Base-by-base conservation (phyloP, 192 early-diverging fungal species). In the Podila minutissima region DNA sequence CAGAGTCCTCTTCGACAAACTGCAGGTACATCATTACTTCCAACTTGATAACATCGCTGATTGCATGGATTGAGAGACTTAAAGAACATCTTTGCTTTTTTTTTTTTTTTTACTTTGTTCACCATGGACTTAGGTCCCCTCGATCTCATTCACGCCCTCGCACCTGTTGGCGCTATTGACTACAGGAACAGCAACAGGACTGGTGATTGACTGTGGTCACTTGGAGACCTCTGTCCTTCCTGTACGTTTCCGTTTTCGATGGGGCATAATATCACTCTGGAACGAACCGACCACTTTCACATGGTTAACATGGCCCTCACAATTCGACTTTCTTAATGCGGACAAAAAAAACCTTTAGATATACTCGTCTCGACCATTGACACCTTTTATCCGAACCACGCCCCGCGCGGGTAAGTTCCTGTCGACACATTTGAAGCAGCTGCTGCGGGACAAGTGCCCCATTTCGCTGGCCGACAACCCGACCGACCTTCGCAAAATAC, bases 171-270 rank as follows among this genome's bases (percentile, higher is more conserved):
- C 94, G 1, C 72, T 98, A 51, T 74, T 95, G 66, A 93, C 94
- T 5, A 90, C 91, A 15, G 97, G 97, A 9, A 72, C 82, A 19
- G 88, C 89, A 10, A 91, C 90, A 8, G 97, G 97, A 2, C 82
- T 98, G 63, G 95, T 98, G 1, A 85, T 98, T 22, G 96, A 98
- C 77, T 93, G 92, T 71, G 97, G 96, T 0, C 87, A 94, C 69
- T 75, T 95, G 20, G 90, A 90, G 51, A 91, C 92, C 9, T 89
- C 89, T 8, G 93, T 94, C 5, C 67, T 94, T 51, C 96, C 96
- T 35, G 95, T 97, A 86, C 65, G 86, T 28, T n/a, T 50, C 26
- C 11, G 59, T 24, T 58, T 50, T 37, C 38, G 20, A 20, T 5
- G n/a, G n/a, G 12, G 13, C 17, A 24, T 31, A 9, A 17, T 26